Percentiles rank a stretch among this genome's conserved stretches.
Evolutionary conservation across 345 rosid genomes (phyloP).

Genomic region (Toxicodendron radicans): DNA sequence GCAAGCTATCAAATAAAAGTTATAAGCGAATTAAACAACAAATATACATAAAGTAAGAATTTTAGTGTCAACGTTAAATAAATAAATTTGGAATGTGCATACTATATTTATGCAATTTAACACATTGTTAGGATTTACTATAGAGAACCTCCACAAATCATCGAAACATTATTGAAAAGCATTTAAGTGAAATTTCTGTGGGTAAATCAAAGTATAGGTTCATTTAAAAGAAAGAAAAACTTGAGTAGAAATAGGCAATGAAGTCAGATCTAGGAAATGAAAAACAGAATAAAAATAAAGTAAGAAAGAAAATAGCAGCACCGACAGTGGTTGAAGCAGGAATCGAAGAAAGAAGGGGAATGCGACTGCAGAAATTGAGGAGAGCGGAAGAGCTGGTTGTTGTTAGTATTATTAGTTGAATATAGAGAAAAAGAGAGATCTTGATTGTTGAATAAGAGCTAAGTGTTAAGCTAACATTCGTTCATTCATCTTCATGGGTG

Average conservation of each 20-base stretch:
- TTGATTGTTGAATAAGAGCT: not conserved
- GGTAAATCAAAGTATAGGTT: too few relatives aligned
- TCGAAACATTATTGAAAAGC: too few relatives aligned
- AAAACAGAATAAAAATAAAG: not conserved
- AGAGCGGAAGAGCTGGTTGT: not conserved
- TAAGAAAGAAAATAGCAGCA: not conserved
- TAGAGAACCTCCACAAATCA: too few relatives aligned
- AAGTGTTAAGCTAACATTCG: conserved; percentile 14
- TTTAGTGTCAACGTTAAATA: not conserved
- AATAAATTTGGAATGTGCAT: not conserved
- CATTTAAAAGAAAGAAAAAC: too few relatives aligned
- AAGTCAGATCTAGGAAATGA: conserved; percentile 23
- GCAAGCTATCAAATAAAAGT: conserved; percentile 5
- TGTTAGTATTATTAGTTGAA: too few relatives aligned
- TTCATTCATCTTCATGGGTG: too few relatives aligned
- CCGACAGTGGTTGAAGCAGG: conserved; percentile 4
- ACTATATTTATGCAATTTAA: too few relatives aligned
- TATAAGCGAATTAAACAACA: not conserved
- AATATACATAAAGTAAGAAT: not conserved
- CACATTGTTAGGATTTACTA: too few relatives aligned
- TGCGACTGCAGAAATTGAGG: not conserved
- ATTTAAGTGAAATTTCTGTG: too few relatives aligned
- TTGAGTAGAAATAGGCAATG: not conserved
- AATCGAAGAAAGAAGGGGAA: not conserved
- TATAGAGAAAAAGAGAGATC: not conserved